Conservation (phyloP, 2,329 filamentous ascomycete genomes). For the Paramyrothecium roridum region DNA sequence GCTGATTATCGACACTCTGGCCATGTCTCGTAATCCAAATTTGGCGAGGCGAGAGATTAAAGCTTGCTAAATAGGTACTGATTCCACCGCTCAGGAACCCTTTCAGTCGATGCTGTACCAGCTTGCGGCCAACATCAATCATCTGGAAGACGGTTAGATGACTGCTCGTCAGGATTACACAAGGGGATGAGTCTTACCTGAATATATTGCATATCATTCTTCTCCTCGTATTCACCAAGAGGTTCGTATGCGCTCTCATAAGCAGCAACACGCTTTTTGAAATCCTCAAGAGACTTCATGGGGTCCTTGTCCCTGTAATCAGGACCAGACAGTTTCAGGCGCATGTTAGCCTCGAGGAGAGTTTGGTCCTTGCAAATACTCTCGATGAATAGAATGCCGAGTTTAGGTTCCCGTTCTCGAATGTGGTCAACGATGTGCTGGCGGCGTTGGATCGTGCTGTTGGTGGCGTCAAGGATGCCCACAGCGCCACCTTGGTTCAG, state of each 20-base stretch:
- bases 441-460: slow-evolving; percentile 85
- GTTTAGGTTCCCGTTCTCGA: slow-evolving; percentile 74
- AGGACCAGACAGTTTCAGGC: slow-evolving; percentile 89
- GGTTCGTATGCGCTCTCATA: slow-evolving; percentile 95
- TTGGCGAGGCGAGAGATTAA: slow-evolving; percentile 91
- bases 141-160: slow-evolving; percentile 50
- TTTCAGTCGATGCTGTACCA: slow-evolving; percentile 84
- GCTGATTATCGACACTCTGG: slow-evolving; percentile 82
- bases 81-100: slow-evolving; percentile 92
- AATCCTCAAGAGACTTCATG: slow-evolving; percentile 77
- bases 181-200: slow-evolving; percentile 47
- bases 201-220: slow-evolving; percentile 88
- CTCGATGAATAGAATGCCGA: slow-evolving; percentile 93
- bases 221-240: slow-evolving; percentile 86
- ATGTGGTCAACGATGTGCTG: slow-evolving; percentile 82
- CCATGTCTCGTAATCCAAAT: slow-evolving; percentile 98
- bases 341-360: slow-evolving; percentile 93
- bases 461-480: slow-evolving; percentile 94
- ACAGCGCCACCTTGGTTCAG: slow-evolving; percentile 79
- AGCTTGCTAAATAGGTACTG: slow-evolving; percentile 92
- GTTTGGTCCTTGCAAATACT: slow-evolving; percentile 84
- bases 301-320: slow-evolving; percentile 97
- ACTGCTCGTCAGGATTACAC: not conserved
- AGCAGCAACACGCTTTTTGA: slow-evolving; percentile 85
- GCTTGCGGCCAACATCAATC: slow-evolving; percentile 94